Conservation (phyloP, 2,329 filamentous ascomycete species). For the Ophiostoma piceae region DNA sequence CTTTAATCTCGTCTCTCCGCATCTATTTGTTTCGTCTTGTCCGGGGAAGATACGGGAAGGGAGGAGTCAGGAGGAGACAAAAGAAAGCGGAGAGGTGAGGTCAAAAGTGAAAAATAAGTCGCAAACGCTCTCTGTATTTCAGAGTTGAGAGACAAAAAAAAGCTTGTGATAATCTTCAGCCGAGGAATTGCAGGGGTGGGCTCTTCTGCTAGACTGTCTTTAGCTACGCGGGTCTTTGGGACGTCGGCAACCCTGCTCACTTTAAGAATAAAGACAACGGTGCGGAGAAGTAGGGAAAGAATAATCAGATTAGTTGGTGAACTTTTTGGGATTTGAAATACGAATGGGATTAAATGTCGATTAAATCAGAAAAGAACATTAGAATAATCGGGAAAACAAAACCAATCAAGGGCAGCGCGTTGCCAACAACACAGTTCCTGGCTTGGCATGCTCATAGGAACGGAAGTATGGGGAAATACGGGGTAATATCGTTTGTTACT, state of each 20-base stretch:
- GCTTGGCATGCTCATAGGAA: neutral
- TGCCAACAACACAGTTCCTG: neutral
- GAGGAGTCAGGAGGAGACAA: neutral
- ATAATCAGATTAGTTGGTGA: neutral
- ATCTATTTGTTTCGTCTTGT: neutral
- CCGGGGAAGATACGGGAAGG: neutral
- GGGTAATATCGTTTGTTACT: neutral
- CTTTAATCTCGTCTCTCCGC: neutral
- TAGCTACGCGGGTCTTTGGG: neutral
- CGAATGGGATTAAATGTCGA: neutral
- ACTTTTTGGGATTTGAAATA: too few relatives aligned
- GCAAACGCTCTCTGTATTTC: too few relatives aligned
- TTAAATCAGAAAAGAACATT: too few relatives aligned
- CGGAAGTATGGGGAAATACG: slow-evolving; percentile 2
- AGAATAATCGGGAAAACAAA: neutral
- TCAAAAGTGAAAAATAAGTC: neutral
- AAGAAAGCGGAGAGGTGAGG: neutral
- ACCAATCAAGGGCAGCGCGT: neutral
- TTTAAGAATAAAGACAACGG: neutral
- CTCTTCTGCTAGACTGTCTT: neutral
- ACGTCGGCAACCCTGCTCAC: neutral
- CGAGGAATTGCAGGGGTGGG: neutral
- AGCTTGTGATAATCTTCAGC: slow-evolving; percentile 8
- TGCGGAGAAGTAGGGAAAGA: slow-evolving; percentile 4
- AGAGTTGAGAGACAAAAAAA: neutral